Conservation (phyloP, 192 early-diverging fungal genomes). For the Allomyces arbusculus region DNA sequence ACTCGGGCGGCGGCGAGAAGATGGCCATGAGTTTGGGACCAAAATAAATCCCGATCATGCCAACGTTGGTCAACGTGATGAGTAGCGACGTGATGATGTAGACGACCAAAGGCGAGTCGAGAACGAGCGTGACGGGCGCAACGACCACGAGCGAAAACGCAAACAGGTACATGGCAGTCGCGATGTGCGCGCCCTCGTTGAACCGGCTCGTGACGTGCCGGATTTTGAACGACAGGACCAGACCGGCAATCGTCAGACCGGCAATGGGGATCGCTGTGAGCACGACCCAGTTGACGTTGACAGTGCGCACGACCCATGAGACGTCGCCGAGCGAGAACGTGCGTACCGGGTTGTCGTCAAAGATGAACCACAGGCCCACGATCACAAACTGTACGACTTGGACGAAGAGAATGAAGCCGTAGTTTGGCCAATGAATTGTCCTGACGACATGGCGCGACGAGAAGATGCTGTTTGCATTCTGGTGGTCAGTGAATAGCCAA, state of each 20-base stretch:
- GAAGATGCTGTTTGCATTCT: background rate
- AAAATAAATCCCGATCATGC: background rate
- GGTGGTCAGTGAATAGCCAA: background rate
- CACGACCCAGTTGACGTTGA: background rate
- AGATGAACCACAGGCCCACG: background rate
- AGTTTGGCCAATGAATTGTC: background rate
- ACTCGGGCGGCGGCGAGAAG: background rate
- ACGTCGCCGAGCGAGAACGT: background rate
- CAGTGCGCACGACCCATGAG: background rate
- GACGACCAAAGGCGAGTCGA: background rate
- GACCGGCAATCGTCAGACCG: background rate
- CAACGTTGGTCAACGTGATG: background rate
- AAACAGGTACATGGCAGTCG: background rate
- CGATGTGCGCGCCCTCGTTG: background rate
- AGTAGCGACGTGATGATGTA: background rate
- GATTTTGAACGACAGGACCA: background rate
- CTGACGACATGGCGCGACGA: no score
- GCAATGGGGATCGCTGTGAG: background rate
- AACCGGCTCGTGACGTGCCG: background rate
- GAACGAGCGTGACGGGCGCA: background rate
- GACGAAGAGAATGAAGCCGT: background rate
- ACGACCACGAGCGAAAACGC: background rate
- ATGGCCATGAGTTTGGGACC: background rate
- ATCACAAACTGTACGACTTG: background rate
- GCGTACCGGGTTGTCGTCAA: background rate